These are phyloP conservation scores for Saposhnikovia divaricata DNA, from an alignment of 129 eudicot genomes.

Conservation along the genomic window DNA sequence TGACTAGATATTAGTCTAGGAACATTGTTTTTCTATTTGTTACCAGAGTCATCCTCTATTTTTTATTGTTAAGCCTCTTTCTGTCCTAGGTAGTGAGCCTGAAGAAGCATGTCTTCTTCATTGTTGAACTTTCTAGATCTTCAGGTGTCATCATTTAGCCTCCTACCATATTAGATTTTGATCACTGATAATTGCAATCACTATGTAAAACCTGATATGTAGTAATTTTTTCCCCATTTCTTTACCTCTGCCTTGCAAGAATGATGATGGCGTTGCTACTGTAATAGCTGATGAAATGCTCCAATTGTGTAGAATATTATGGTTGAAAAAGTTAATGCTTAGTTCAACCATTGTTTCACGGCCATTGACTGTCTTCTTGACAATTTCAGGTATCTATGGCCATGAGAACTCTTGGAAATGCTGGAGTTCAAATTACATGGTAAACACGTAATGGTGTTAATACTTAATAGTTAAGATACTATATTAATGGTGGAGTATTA, in stretches of 20 bases:
- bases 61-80: not conserved
- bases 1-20: not conserved
- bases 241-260: not conserved
- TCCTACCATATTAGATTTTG: no score
- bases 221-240: no score
- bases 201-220: no score
- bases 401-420: conserved; percentile 79
- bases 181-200: no score
- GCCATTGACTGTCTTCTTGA: not conserved
- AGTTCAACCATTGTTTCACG: not conserved
- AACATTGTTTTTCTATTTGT: not conserved
- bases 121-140: no score
- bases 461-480: not conserved
- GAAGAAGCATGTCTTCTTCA: not conserved
- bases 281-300: not conserved
- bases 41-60: not conserved
- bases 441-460: conserved; percentile 27
- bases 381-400: conserved; percentile 90
- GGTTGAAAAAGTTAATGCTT: not conserved
- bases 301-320: not conserved
- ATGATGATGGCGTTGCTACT: not conserved
- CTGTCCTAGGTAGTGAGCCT: not conserved
- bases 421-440: conserved; percentile 93
- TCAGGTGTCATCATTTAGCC: no score
- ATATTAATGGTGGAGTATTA: not conserved